These are phyloP conservation scores for Amanita phalloides DNA, from an alignment of 768 basidiomycete species.

Conservation along the genomic window DNA sequence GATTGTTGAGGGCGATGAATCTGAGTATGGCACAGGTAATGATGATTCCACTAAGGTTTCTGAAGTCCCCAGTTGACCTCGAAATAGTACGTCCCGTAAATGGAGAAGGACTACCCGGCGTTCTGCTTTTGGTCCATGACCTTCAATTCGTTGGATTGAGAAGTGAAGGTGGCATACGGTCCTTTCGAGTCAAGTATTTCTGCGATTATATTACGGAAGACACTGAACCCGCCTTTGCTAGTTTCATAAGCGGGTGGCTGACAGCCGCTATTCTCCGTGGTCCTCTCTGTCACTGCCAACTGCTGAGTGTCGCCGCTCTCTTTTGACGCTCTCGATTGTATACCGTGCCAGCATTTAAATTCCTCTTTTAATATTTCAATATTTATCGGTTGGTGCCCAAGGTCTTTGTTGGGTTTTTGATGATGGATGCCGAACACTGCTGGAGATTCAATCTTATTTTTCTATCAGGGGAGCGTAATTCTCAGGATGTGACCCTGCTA, in stretches of 20 bases:
- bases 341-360: too few relatives aligned
- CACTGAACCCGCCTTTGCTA: slow-evolving; percentile 19
- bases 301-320: too few relatives aligned
- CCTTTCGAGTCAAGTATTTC: slow-evolving; percentile 56
- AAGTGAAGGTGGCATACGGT: slow-evolving; percentile 58
- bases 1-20: slow-evolving; percentile 23
- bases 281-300: too few relatives aligned
- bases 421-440: too few relatives aligned
- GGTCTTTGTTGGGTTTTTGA: too few relatives aligned
- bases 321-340: too few relatives aligned
- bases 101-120: slow-evolving; percentile 21
- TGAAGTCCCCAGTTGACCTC: slow-evolving; percentile 47
- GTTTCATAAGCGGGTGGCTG: slow-evolving; percentile 41
- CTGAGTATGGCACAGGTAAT: slow-evolving; percentile 42
- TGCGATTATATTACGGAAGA: neutral
- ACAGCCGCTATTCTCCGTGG: too few relatives aligned
- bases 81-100: slow-evolving; percentile 18
- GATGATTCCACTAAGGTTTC: slow-evolving; percentile 31
- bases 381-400: too few relatives aligned
- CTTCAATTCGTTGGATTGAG: slow-evolving; percentile 39
- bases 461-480: too few relatives aligned
- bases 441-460: too few relatives aligned
- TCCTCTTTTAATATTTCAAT: too few relatives aligned
- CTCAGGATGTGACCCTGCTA: too few relatives aligned
- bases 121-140: slow-evolving; percentile 58